Evolutionary conservation across 768 basidiomycete genomes (phyloP).

Genomic region (Suillus ampliporus): DNA sequence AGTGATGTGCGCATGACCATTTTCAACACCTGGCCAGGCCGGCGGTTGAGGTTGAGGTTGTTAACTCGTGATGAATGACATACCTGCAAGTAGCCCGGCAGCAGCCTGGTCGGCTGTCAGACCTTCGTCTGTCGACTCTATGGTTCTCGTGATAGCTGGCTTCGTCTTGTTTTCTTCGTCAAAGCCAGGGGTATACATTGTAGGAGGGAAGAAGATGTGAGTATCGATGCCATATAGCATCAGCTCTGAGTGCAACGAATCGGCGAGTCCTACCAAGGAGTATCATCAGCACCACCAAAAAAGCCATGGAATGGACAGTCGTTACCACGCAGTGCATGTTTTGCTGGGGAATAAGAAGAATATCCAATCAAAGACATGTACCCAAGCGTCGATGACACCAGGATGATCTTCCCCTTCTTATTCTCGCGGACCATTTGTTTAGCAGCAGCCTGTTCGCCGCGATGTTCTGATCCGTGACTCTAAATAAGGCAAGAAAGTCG

Average conservation of each 20-base stretch:
- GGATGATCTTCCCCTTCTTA: constrained; percentile 70
- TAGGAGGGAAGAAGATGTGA: constrained; percentile 83
- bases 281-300: background rate
- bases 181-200: constrained; percentile 80
- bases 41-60: background rate
- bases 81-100: constrained; percentile 61
- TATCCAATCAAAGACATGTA: constrained; percentile 82
- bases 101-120: constrained; percentile 70
- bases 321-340: constrained; percentile 84
- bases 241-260: constrained; percentile 80
- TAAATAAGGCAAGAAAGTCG: background rate
- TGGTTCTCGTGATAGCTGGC: constrained; percentile 72
- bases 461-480: background rate
- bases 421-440: constrained; percentile 66
- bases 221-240: constrained; percentile 77
- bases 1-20: constrained; percentile 76
- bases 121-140: constrained; percentile 76
- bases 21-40: constrained; percentile 59
- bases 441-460: constrained; percentile 57
- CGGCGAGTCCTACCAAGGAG: constrained; percentile 69
- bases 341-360: constrained; percentile 80
- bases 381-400: constrained; percentile 77
- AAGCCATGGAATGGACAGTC: background rate
- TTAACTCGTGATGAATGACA: constrained; percentile 14
- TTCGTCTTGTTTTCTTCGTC: constrained; percentile 80